Base-by-base conservation (phyloP, 75 land plant genomes). In the Adiantum capillusveneris region DNA sequence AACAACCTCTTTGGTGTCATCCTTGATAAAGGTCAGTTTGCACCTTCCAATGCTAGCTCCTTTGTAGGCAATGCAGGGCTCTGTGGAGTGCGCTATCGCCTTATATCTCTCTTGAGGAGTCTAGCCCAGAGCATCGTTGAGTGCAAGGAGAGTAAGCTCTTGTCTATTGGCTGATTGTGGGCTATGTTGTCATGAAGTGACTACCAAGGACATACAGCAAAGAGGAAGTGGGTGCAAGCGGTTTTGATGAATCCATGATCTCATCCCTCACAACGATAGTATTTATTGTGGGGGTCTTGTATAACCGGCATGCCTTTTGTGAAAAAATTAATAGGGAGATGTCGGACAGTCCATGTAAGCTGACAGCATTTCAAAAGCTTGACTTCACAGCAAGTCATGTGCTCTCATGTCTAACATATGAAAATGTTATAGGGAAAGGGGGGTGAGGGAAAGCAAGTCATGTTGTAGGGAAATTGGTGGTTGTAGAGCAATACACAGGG, bases 381-480 rank as follows among this genome's bases (percentile, higher is more conserved):
- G 83, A 79, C 20, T 88, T 88, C 71, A 75, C 71, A 20, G 84
- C 68, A 6, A 70, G 65, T 41, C 81, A 91, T 58, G 97, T 92
- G 25, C 51, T 92, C 22, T 82, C 83, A 20, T 88, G 88, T 62
- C 43, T 92, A 46, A 75, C 65, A 34, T 94, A 92, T 6, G 97
- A 92, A 55, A 88, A 88, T 64, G 65, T 92, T 11, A 92, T 92
- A n/a, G 97, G 97, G 6, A 78, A 84, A 64, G 97, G 97, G 31
- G 97, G 97, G 2, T 88, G 95, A 14, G 97, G 97, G 51, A 71
- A n/a, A n/a, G n/a, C n/a, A n/a, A n/a, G n/a, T n/a, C n/a, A n/a
- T n/a, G n/a, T n/a, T n/a, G n/a, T n/a, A n/a, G n/a, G n/a, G n/a
- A n/a, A n/a, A n/a, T n/a, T n/a, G n/a, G n/a, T n/a, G n/a, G n/a